phyloP scores from a whole-genome alignment of 2,329 filamentous ascomycete genomes.

The Berkeleyomyces rouxiae region DNA sequence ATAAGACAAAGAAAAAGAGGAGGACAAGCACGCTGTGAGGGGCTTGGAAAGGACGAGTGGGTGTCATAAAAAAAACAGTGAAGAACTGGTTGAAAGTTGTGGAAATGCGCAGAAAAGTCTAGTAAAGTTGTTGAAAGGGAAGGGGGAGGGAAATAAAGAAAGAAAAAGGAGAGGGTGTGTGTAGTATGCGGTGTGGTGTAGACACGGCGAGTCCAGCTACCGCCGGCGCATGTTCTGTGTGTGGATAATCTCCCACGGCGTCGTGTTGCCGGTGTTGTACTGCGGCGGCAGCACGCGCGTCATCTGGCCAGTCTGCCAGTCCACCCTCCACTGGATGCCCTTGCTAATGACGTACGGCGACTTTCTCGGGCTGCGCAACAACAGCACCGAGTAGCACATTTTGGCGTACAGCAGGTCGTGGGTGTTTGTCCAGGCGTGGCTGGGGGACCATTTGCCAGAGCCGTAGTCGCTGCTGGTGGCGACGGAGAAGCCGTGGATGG shows the following conservation, averaged over 20 bases:
- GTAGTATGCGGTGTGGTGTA: not conserved
- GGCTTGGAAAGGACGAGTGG: not conserved
- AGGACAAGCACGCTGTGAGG: not conserved
- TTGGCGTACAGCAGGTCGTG: conserved; percentile 45
- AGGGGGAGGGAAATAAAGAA: not conserved
- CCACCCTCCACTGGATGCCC: conserved; percentile 41
- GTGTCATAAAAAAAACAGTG: not conserved
- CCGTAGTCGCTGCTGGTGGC: conserved; percentile 30
- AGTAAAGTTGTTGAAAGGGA: not conserved
- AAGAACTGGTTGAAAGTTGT: not conserved
- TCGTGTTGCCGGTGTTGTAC: conserved; percentile 35
- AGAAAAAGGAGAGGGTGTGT: not conserved
- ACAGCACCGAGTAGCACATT: conserved; percentile 41
- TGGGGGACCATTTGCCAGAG: conserved; percentile 40
- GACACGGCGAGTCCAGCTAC: not conserved
- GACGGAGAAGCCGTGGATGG: conserved; percentile 20
- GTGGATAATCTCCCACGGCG: conserved; percentile 33
- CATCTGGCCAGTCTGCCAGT: conserved; percentile 41
- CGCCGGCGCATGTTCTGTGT: conserved; percentile 27
- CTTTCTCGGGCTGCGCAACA: conserved; percentile 40
- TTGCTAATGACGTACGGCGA: conserved; percentile 39
- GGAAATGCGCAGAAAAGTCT: not conserved
- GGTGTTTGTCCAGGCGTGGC: conserved; percentile 35
- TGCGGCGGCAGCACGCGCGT: conserved; percentile 35
- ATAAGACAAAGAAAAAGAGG: not conserved